Percentiles rank a stretch among this genome's conserved stretches.
These are phyloP conservation scores for Fusarium compactum DNA, from an alignment of 2,329 filamentous ascomycete genomes.

Conservation along the genomic window DNA sequence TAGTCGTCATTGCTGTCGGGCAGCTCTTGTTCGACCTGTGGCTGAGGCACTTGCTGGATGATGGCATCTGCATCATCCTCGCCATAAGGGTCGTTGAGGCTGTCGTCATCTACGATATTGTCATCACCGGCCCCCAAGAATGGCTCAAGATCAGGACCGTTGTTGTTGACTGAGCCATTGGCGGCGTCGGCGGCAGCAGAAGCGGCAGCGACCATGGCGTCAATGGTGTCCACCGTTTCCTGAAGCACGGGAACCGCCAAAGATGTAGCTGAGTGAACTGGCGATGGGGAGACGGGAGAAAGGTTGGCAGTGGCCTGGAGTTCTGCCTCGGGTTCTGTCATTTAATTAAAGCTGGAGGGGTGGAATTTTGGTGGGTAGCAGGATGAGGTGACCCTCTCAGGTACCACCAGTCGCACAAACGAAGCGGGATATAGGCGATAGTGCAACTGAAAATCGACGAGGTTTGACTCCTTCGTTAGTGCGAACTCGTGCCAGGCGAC, in stretches of 20 bases:
- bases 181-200: slow-evolving; percentile 46
- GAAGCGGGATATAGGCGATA: slow-evolving; percentile 31
- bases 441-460: slow-evolving; percentile 33
- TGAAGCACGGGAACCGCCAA: slow-evolving; percentile 64
- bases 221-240: slow-evolving; percentile 64
- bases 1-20: slow-evolving; percentile 61
- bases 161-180: slow-evolving; percentile 50
- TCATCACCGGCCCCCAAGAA: slow-evolving; percentile 52
- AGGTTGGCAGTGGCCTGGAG: slow-evolving; percentile 66
- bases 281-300: slow-evolving; percentile 64
- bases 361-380: slow-evolving; percentile 32
- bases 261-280: slow-evolving; percentile 60
- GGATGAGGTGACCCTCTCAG: slow-evolving; percentile 29
- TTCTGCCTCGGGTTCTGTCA: slow-evolving; percentile 60
- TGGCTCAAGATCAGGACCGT: slow-evolving; percentile 50
- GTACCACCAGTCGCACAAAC: slow-evolving; percentile 37
- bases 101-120: slow-evolving; percentile 60
- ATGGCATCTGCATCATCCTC: slow-evolving; percentile 52
- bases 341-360: slow-evolving; percentile 49
- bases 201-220: slow-evolving; percentile 59
- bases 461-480: slow-evolving; percentile 40
- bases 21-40: slow-evolving; percentile 48
- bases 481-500: slow-evolving; percentile 33
- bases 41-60: slow-evolving; percentile 45
- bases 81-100: slow-evolving; percentile 62